Evolutionary conservation across 169 alveolate genomes (phyloP).

Genomic region (Cyclospora cayetanensis): DNA sequence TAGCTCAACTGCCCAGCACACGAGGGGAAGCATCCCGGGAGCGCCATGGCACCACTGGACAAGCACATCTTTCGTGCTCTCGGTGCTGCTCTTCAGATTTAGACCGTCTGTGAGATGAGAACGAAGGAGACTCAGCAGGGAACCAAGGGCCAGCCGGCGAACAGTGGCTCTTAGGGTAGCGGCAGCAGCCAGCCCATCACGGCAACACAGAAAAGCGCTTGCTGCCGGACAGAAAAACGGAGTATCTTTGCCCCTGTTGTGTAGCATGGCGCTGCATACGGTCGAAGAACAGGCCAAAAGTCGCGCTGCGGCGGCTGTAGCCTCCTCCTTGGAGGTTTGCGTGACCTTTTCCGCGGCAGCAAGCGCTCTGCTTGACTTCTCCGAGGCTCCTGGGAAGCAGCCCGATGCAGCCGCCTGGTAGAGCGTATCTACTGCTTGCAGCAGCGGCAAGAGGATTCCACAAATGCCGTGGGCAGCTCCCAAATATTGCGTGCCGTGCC

Average conservation of each 20-base stretch:
- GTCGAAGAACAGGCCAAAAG: background rate
- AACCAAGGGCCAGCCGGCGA: background rate
- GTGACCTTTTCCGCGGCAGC: background rate
- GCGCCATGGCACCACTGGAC: constrained; percentile 93
- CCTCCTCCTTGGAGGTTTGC: background rate
- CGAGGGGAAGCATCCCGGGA: constrained; percentile 86
- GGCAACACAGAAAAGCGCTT: background rate
- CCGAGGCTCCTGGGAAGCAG: constrained; percentile 14
- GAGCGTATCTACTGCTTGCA: constrained; percentile 73
- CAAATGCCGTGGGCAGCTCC: constrained; percentile 93
- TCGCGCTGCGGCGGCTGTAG: background rate
- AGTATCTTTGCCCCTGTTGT: background rate
- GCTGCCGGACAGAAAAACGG: constrained; percentile 10
- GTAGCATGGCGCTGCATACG: constrained; percentile 27
- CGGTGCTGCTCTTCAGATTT: constrained; percentile 82
- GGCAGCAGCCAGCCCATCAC: constrained; percentile 14
- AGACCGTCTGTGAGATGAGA: constrained; percentile 71
- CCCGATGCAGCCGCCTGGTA: constrained; percentile 38
- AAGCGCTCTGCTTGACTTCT: background rate
- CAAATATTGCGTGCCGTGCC: constrained; percentile 79
- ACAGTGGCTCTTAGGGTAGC: background rate
- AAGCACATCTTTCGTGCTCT: constrained; percentile 74
- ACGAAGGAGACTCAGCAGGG: background rate
- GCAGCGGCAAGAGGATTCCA: constrained; percentile 82
- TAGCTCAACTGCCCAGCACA: constrained; percentile 63